A percentile compares a stretch with the other conserved stretches of the same genome.
phyloP scores from a whole-genome alignment of 176 grass and related monocot species.

The Puya raimondii region DNA sequence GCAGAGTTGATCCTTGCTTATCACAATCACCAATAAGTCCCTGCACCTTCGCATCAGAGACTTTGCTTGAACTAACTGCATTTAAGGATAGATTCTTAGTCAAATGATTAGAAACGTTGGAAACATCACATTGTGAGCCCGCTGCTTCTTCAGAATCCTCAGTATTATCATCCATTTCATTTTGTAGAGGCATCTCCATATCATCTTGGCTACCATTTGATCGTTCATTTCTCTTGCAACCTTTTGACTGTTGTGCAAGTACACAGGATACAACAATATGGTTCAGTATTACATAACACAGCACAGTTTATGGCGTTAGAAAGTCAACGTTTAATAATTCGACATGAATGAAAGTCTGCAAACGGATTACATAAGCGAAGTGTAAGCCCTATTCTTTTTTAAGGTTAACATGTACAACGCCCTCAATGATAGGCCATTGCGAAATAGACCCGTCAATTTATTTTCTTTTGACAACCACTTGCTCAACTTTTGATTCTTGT shows the following conservation, averaged over 20 bases:
- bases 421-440: too few species aligned
- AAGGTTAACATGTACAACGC: too few species aligned
- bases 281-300: not conserved
- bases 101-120: slow-evolving; percentile 74
- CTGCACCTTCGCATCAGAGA: slow-evolving; percentile 33
- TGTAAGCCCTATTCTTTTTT: too few species aligned
- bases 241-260: slow-evolving; percentile 41
- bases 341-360: too few species aligned
- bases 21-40: slow-evolving; percentile 39
- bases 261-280: slow-evolving; percentile 11
- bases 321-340: not conserved
- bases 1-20: slow-evolving; percentile 25
- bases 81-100: slow-evolving; percentile 52
- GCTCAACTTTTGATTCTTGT: too few species aligned
- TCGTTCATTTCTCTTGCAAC: slow-evolving; percentile 52
- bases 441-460: too few species aligned
- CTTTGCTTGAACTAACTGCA: slow-evolving; percentile 39
- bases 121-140: slow-evolving; percentile 31
- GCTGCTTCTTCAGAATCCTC: slow-evolving; percentile 41
- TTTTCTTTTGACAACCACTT: too few species aligned
- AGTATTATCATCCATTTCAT: slow-evolving; percentile 61
- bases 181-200: slow-evolving; percentile 29
- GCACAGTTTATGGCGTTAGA: not conserved
- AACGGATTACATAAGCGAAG: too few species aligned
- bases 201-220: slow-evolving; percentile 30